Evolutionary conservation across 2,329 filamentous ascomycete species (phyloP), one percentile per base, ranked within the genome.

Genomic region (Orbilia javanica): DNA sequence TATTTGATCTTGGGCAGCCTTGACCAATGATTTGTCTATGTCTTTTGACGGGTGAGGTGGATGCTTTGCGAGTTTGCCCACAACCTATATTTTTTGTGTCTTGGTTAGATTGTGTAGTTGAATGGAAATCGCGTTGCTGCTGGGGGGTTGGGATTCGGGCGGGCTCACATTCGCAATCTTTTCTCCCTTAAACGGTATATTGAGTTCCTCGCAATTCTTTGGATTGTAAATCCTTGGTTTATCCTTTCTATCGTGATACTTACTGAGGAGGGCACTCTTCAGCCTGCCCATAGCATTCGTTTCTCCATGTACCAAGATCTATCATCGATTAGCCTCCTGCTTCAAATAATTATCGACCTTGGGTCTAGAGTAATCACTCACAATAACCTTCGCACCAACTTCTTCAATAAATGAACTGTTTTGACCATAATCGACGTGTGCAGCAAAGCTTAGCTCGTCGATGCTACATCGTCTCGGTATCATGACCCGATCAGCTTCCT

Each of bases 211-310:
- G 84, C 94, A 97, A 83, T 99, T 99, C 66, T 93, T 91, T 0
- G 96, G 96, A 25, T 93, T 96, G 85, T 90, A 98, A 10, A 99
- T 93, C 83, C 98, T 97, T 80, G 93, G 91, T 81, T 96, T 96
- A 48, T 89, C 86, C 0, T 89, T 87, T 83, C 95, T 95, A 80
- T 90, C 90, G 29, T 92, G 90, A 82, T 97, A 97, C 42, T 97
- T 88, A n/a, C 93, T 95, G 3, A 98, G 89, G 0, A 99, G 88
- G 83, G 97, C 96, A 2, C 94, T 97, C 84, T 97, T 97, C 29
- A 99, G 87, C 67, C 96, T 91, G 88, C 96, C 97, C 94, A 98
- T 98, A 83, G 98, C 97, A 83, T 97, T 93, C 82, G 96, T 94
- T 83, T 99, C 96, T 70, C 96, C 96, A 81, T 99, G 96, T 1